Percentiles rank a stretch among this genome's conserved stretches.
Evolutionary conservation across 164 flowering plant species (phyloP).

Genomic region (Stephania cephalantha): DNA sequence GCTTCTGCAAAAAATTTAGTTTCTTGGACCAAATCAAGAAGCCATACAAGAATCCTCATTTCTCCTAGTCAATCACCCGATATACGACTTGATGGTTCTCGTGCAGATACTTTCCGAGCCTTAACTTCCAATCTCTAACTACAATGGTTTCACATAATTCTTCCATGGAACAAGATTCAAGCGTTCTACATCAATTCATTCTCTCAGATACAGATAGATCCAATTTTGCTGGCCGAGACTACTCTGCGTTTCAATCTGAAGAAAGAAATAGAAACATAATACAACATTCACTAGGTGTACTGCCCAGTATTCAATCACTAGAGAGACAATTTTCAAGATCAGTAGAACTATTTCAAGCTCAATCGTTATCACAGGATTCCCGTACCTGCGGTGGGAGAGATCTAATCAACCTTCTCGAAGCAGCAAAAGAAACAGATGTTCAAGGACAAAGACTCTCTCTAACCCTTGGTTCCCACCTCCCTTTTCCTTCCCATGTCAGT

Average conservation of each 20-base stretch:
- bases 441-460: slow-evolving; percentile 68
- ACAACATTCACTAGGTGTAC: slow-evolving; percentile 24
- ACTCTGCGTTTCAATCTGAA: slow-evolving; percentile 30
- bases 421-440: slow-evolving; percentile 33
- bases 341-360: slow-evolving; percentile 33
- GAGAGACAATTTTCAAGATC: slow-evolving; percentile 42
- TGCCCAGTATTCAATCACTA: slow-evolving; percentile 39
- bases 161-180: slow-evolving; percentile 31
- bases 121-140: neutral
- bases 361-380: slow-evolving; percentile 24
- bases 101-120: neutral
- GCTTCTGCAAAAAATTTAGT: too few species aligned
- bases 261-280: slow-evolving; percentile 20
- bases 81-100: neutral
- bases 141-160: slow-evolving; percentile 35
- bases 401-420: slow-evolving; percentile 54
- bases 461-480: slow-evolving; percentile 54
- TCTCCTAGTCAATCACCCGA: neutral
- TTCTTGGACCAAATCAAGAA: too few species aligned
- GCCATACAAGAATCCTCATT: neutral
- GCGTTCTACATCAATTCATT: slow-evolving; percentile 42
- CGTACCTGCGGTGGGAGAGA: slow-evolving; percentile 36
- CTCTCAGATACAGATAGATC: slow-evolving; percentile 32
- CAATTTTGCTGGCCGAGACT: slow-evolving; percentile 38
- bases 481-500: slow-evolving; percentile 29